Evolutionary conservation across 1,284 basidiomycete species (phyloP), one percentile per base, ranked within the genome.

Genomic region (Ceratobasidium sp.): DNA sequence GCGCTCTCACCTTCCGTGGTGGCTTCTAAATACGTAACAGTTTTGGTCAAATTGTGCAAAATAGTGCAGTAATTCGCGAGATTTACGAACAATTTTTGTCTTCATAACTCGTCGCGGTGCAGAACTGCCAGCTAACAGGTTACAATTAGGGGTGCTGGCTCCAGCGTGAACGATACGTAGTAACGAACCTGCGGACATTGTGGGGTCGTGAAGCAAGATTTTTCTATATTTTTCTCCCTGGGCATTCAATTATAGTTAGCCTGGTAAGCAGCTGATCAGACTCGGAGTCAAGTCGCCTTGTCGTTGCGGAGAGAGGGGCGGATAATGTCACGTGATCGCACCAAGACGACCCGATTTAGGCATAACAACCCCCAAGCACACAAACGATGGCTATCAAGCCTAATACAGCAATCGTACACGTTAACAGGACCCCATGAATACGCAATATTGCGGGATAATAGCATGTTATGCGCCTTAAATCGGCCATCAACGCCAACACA

Each of bases 1-100:
- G 46, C 43, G 8, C 9, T 46, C 78, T 75, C 79, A 89, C 88
- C 83, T 86, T 87, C 75, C 84, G 84, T 31, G 87, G 86, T 74
- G 88, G 85, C 83, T 84, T 88, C 88, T 89, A 78, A 14, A 59
- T 22, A 37, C 41, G 19, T 27, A 54, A 14, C 24, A 48, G 3
- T 13, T 24, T 27, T 41, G 7, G 22, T 31, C 66, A 75, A 66
- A 43, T 29, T 46, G 48, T 74, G 74, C 49, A 75, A 69, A 39
- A 58, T 61, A 63, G 29, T 43, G n/a, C 27, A 7, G 37, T 16
- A 54, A 14, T 61, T 63, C 58, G 9, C 29, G 74, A 66, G 66
- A 76, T 62, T 76, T 74, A 80, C 85, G 84, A 78, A 85, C 85
- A 66, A 86, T 86, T 80, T 84, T 85, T 56, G 82, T 77, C 77